Conservation (phyloP, 768 basidiomycete genomes). For the Rhodotorula babjevae region DNA sequence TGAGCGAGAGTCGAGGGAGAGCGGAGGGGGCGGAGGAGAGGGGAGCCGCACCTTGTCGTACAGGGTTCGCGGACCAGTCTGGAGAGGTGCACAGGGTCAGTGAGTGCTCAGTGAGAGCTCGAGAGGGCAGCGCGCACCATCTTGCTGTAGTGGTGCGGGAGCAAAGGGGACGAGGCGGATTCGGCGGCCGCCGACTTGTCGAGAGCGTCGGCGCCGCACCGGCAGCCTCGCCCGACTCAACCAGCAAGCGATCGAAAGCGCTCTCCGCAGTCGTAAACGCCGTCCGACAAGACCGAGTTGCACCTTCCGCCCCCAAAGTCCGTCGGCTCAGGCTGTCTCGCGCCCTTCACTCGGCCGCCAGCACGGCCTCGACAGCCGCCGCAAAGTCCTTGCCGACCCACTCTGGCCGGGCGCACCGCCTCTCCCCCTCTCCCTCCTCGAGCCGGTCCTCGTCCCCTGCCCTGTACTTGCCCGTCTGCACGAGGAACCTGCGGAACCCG, state of each 20-base stretch:
- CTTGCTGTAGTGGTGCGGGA: background rate
- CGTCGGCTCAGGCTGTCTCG: background rate
- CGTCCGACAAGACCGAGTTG: background rate
- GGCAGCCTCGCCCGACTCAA: background rate
- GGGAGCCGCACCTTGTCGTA: slow-evolving; percentile 66
- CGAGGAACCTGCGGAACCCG: slow-evolving; percentile 63
- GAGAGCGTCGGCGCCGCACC: no score
- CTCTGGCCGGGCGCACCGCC: background rate
- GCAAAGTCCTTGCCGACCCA: slow-evolving; percentile 22
- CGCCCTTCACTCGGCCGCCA: background rate
- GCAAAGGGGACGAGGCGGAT: background rate
- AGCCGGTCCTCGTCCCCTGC: slow-evolving; percentile 56
- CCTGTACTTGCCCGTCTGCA: slow-evolving; percentile 67
- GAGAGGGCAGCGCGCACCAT: background rate
- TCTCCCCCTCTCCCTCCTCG: background rate
- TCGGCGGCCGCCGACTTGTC: background rate
- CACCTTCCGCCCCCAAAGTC: background rate
- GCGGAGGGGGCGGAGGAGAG: background rate
- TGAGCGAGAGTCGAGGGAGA: background rate
- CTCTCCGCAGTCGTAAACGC: background rate
- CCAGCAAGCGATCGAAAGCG: background rate
- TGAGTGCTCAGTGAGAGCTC: background rate
- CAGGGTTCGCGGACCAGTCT: slow-evolving; percentile 57
- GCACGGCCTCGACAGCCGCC: slow-evolving; percentile 7
- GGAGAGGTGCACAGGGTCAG: background rate